phyloP scores from a whole-genome alignment of 139 green algal species.

The Volvox reticuliferus region DNA sequence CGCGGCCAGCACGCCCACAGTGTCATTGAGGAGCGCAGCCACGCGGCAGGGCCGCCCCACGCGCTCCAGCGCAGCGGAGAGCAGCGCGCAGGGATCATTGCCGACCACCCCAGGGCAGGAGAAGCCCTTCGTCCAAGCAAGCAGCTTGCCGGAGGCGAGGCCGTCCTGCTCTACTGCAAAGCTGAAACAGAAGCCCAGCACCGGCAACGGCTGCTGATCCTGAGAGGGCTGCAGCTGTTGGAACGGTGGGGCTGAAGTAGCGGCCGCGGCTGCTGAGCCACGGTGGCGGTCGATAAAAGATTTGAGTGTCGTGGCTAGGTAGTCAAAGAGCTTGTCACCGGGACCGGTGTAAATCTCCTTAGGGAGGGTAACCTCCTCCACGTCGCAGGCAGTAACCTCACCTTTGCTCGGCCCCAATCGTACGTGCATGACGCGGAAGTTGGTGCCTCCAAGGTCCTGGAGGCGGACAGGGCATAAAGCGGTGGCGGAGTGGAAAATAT shows the following conservation, averaged over 20 bases:
- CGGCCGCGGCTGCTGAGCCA: background rate
- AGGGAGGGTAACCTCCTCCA: slow-evolving; percentile 71
- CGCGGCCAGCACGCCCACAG: slow-evolving; percentile 78
- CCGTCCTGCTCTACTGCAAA: slow-evolving; percentile 89
- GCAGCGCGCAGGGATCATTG: slow-evolving; percentile 68
- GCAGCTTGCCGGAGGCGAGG: slow-evolving; percentile 82
- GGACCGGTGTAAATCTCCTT: slow-evolving; percentile 63
- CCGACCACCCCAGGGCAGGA: slow-evolving; percentile 64
- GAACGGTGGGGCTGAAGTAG: background rate
- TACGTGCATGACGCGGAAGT: slow-evolving; percentile 84
- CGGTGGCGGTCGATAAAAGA: slow-evolving; percentile 61
- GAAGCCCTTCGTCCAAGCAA: slow-evolving; percentile 94
- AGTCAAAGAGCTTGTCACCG: slow-evolving; percentile 79
- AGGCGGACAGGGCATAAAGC: background rate
- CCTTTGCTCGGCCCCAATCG: slow-evolving; percentile 50
- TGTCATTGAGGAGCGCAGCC: slow-evolving; percentile 87
- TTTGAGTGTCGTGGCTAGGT: slow-evolving; percentile 68
- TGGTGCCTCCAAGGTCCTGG: slow-evolving; percentile 93
- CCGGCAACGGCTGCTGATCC: slow-evolving; percentile 33
- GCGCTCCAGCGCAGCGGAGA: slow-evolving; percentile 52
- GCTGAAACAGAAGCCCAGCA: slow-evolving; percentile 94
- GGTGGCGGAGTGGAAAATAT: background rate
- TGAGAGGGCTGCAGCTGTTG: background rate
- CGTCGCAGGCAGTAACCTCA: slow-evolving; percentile 61
- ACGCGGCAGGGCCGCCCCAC: slow-evolving; percentile 59